phyloP scores from a whole-genome alignment of 306 rosid species.

The Arachis hypogaea region DNA sequence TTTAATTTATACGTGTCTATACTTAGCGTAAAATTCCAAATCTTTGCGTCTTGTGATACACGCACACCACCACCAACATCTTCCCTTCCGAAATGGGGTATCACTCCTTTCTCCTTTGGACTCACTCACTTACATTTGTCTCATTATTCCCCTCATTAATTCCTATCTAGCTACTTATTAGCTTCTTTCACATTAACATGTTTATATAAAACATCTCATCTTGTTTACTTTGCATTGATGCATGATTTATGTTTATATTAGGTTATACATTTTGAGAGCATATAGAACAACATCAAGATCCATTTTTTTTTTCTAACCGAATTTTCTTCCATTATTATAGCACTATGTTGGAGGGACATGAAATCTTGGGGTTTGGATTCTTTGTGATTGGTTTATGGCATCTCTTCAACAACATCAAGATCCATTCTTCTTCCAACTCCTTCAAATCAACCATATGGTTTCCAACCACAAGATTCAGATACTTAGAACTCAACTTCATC shows the following conservation, averaged over 20 bases:
- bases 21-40: constrained; percentile 46
- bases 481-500: constrained; percentile 69
- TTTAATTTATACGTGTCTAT: background rate
- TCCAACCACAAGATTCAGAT: constrained; percentile 51
- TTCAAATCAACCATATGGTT: constrained; percentile 65
- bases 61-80: constrained; percentile 24
- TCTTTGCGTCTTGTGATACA: constrained; percentile 31
- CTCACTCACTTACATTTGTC: background rate
- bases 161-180: background rate
- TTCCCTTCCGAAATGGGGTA: constrained; percentile 32
- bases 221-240: background rate
- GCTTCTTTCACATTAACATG: constrained; percentile 1
- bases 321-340: background rate
- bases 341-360: constrained; percentile 64
- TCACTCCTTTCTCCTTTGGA: constrained; percentile 6
- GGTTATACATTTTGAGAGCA: no score
- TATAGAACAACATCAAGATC: no score
- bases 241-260: no score
- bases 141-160: background rate
- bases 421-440: constrained; percentile 52
- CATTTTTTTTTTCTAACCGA: no score
- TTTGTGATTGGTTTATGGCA: constrained; percentile 79
- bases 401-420: constrained; percentile 71
- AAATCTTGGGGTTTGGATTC: constrained; percentile 69
- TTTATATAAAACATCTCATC: constrained; percentile 19